Base-by-base conservation (phyloP, 2,329 filamentous ascomycete genomes). In the Fusarium nelsonii region DNA sequence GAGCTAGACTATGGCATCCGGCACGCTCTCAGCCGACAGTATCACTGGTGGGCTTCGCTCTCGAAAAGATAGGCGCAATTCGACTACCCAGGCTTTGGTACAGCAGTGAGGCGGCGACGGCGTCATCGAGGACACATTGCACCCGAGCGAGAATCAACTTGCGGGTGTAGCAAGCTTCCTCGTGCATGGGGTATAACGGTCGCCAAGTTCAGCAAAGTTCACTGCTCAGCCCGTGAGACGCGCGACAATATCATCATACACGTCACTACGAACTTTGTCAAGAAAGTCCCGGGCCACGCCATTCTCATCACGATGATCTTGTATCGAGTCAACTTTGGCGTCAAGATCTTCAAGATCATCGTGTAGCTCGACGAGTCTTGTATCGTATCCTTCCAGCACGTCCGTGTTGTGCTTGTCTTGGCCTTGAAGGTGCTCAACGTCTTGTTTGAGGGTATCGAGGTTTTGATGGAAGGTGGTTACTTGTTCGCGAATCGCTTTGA, bases 341-440 rank as follows among this genome's bases (percentile, higher is more conserved):
- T 63, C 61, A n/a, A 63, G 37, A 18, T 63, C 61, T n/a, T 63
- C 61, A 1, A 63, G 28, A 7, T 63, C 61, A 4, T 63, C 61
- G 2, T 50, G 37, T 5, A 63, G 23, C 37, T 63, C 61, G 3
- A 63, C 44, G 5, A 63, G 15, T n/a, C 61, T 55, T 10, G 61
- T 63, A 10, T 63, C 61, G 8, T 63, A 63, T 23, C 61, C 59
- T 20, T 63, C 61, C 23, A 63, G 7, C 0, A 49, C 39, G 9
- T 64, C 58, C 15, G 51, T 26, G 18, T 20, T 58, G 5, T 64
- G 44, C 11, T 49, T 63, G 1, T 63, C 61, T 32, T 58, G 58
- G 4, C 44, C 44, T 2, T 64, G 51, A 2, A 63, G 43, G 20
- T 63, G 61, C 8, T 64, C 61, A 0, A 63, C 61, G 4, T 63